A percentile compares a stretch with the other conserved stretches of the same genome.
Conservation (phyloP, 2,329 filamentous ascomycete species). For the Alternaria brassicicola region DNA sequence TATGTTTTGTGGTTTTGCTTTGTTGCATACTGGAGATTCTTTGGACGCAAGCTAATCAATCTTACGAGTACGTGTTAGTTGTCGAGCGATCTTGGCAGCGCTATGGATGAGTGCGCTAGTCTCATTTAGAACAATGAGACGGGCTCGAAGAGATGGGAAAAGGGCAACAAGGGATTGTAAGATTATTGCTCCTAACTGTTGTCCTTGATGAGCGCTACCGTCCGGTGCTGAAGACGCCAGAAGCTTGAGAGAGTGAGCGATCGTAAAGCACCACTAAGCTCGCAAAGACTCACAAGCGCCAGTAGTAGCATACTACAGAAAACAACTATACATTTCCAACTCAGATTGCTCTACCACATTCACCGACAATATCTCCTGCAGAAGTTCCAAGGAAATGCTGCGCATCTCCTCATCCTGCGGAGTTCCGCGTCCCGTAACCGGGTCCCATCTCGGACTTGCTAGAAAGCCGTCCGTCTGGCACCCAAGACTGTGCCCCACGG, state of each 20-base stretch:
- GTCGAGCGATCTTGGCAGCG: neutral
- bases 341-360: neutral
- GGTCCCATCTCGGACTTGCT: slow-evolving; percentile 35
- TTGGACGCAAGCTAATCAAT: neutral
- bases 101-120: neutral
- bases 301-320: neutral
- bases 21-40: neutral
- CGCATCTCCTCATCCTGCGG: slow-evolving; percentile 26
- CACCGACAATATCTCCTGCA: neutral
- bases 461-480: slow-evolving; percentile 42
- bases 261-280: neutral
- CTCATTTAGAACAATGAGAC: neutral
- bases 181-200: neutral
- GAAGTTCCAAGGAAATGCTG: slow-evolving; percentile 16
- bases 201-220: too few species aligned
- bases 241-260: neutral
- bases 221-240: neutral
- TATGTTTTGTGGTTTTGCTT: slow-evolving; percentile 1
- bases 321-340: neutral
- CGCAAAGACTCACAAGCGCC: neutral
- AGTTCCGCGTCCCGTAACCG: slow-evolving; percentile 32
- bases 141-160: neutral
- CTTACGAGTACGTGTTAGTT: neutral
- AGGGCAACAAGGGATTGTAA: neutral
- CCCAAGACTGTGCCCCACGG: slow-evolving; percentile 37